Conservation (phyloP, 352 stramenopile genomes). For the Phytophthora europaea region DNA sequence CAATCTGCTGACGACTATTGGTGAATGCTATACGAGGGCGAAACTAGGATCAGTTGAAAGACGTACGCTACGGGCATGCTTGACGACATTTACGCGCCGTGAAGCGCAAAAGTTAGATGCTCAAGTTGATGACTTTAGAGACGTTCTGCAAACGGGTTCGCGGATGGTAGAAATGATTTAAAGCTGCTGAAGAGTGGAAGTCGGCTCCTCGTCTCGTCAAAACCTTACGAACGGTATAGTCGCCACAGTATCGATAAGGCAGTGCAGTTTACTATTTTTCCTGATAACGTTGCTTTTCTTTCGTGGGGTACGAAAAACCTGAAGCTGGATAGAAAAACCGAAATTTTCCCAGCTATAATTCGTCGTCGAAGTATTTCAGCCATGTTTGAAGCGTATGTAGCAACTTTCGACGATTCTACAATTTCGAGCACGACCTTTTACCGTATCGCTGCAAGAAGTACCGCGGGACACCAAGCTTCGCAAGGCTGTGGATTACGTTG, state of each 20-base stretch:
- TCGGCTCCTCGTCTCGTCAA: neutral
- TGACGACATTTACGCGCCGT: neutral
- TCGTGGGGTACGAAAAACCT: conserved; percentile 32
- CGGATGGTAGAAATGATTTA: neutral
- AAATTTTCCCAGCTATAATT: conserved; percentile 15
- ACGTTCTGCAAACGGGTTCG: neutral
- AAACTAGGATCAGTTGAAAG: neutral
- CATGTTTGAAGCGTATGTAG: conserved; percentile 11
- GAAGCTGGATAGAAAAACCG: neutral
- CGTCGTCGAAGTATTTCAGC: neutral
- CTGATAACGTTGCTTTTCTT: conserved; percentile 21
- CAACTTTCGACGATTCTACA: neutral
- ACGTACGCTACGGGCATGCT: neutral
- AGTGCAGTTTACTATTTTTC: neutral
- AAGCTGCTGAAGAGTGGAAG: neutral
- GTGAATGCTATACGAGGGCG: neutral
- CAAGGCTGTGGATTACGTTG: conserved; percentile 36
- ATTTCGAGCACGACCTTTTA: conserved; percentile 21
- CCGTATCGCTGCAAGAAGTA: conserved; percentile 13
- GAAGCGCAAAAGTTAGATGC: neutral
- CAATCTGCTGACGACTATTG: neutral
- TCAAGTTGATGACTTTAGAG: neutral
- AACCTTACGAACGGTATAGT: neutral
- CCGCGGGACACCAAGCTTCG: conserved; percentile 2
- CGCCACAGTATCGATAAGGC: neutral